Evolutionary conservation across 1,284 basidiomycete species (phyloP), one percentile per base, ranked within the genome.

Genomic region (Phellinidium pouzarii): DNA sequence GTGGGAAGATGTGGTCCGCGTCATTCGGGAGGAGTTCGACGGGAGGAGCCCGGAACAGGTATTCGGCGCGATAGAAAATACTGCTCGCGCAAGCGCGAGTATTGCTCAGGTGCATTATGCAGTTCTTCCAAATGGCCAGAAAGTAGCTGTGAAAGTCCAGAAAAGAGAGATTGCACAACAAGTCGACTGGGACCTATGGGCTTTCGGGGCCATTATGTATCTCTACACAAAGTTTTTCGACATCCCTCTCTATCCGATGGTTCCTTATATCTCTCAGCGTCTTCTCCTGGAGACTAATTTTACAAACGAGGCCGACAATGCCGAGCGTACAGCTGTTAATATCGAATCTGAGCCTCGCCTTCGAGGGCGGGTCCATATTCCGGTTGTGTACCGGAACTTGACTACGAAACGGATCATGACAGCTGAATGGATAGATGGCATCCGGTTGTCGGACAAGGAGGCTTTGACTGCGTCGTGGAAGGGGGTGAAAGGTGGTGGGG

Each of bases 61-160:
- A 0, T 95, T 94, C 61, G 82, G 83, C 40, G 67, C 76, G 8
- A 94, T 94, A 57, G 84, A 91, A 43, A 75, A 80, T 57, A 64
- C 76, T 3, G 82, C 91, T 0, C 69, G 89, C 0, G 92, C 92
- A 0, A 90, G 87, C 56, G 92, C 92, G 1, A 91, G 87, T 58
- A 85, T 95, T 45, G 92, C 92, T 0, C 92, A 94, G 64, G 92
- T 94, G 0, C 92, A 94, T 64, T 76, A 77, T 36, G 92, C 92
- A 1, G 79, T 76, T 43, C 66, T 91, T 27, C 79, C 74, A 58
- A 70, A 72, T 34, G 66, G 67, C 41, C 72, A 74, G 63, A 70
- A 76, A 58, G 91, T 94, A 1, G 92, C 91, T 0, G 91, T 95
- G 58, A 94, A 94, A 69, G 74, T 93, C n/a, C 90, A 94, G 69